phyloP scores from a whole-genome alignment of 2,329 filamentous ascomycete genomes.

The Chaetomium sp. region DNA sequence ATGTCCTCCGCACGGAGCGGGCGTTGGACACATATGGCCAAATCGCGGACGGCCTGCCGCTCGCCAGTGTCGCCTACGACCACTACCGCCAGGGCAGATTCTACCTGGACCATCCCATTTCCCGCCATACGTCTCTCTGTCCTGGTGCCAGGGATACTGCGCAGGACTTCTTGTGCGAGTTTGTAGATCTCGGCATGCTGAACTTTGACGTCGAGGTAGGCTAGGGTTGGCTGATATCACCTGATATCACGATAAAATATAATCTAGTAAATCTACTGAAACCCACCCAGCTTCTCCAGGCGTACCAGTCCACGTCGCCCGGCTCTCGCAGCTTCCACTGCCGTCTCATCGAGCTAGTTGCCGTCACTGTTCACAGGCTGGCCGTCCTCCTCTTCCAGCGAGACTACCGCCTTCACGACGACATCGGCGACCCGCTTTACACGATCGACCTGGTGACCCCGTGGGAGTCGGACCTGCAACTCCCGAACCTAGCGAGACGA shows the following conservation, averaged over 20 bases:
- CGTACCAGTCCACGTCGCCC: background rate
- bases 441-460: background rate
- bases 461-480: background rate
- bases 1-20: background rate
- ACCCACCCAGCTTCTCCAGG: background rate
- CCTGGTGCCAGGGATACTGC: background rate
- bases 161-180: background rate
- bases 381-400: background rate
- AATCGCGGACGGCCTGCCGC: background rate
- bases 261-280: background rate
- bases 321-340: background rate
- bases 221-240: background rate
- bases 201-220: background rate
- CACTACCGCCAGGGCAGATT: background rate
- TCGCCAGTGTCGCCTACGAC: background rate
- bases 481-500: background rate
- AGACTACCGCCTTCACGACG: background rate
- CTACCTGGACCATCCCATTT: background rate
- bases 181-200: background rate
- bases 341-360: constrained; percentile 1
- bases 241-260: background rate
- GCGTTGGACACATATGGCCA: background rate
- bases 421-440: background rate
- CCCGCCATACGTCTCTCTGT: background rate
- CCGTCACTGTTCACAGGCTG: background rate